Evolutionary conservation across 2,329 filamentous ascomycete genomes (phyloP).

Genomic region (Uncinocarpus reesii): DNA sequence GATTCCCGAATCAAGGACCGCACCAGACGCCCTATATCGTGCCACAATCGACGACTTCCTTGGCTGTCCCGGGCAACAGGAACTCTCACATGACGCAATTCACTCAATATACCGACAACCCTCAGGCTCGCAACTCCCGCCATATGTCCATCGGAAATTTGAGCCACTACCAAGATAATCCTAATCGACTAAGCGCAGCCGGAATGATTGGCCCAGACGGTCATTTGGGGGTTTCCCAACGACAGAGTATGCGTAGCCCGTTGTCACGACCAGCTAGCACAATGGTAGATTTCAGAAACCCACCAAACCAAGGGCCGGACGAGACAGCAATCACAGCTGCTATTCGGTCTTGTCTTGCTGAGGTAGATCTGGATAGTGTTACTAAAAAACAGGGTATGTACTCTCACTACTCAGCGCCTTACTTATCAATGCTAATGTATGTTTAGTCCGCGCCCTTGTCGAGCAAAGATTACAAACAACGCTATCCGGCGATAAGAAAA

Average conservation of each 20-base stretch:
- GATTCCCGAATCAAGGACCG: constrained; percentile 58
- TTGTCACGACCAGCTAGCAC: constrained; percentile 47
- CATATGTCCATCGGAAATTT: constrained; percentile 52
- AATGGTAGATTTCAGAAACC: constrained; percentile 49
- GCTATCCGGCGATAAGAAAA: constrained; percentile 70
- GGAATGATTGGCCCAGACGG: constrained; percentile 39
- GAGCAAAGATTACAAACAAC: constrained; percentile 91
- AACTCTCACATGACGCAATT: constrained; percentile 62
- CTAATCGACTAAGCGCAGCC: constrained; percentile 36
- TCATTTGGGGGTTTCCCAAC: constrained; percentile 29
- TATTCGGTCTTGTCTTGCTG: constrained; percentile 68
- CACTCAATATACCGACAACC: constrained; percentile 54
- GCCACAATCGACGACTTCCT: constrained; percentile 63
- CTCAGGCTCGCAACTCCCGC: constrained; percentile 38
- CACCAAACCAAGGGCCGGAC: constrained; percentile 52
- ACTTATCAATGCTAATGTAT: not conserved
- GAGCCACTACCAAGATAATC: constrained; percentile 37
- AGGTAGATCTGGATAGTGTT: constrained; percentile 91
- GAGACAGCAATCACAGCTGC: constrained; percentile 73
- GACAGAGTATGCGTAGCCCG: constrained; percentile 38
- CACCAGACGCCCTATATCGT: constrained; percentile 58
- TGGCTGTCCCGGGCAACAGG: constrained; percentile 41
- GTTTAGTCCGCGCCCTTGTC: constrained; percentile 63
- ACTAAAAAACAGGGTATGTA: constrained; percentile 81
- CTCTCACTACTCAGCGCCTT: not conserved